Evolutionary conservation across 2,329 filamentous ascomycete genomes (phyloP), one percentile per base, ranked within the genome.

Genomic region (Rosellinia necatrix): DNA sequence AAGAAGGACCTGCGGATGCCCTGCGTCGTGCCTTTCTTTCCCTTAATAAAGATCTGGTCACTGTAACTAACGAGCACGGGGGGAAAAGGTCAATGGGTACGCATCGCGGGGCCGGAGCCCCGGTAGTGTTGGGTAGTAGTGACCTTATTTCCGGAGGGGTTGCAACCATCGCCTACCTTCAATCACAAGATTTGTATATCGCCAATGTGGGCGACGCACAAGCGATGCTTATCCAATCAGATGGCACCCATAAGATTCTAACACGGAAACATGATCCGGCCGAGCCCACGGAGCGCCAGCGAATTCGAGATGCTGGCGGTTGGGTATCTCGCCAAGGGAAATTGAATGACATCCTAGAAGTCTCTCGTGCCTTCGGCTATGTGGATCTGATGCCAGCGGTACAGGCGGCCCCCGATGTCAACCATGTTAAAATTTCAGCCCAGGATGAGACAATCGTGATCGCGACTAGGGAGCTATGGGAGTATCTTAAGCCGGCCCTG

Each of bases 181-280:
- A 92, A 66, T 88, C 90, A 64, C 92, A 91, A 74, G 91, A 97
- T 65, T 81, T 99, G 3, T 97, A 90, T 68, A 88, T 97, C 50
- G 94, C 92, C 60, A 99, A 99, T 66, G 90, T 99, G 19, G 94
- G 94, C 49, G 92, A 99, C 74, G 91, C 90, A 4, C 92, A 97
- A 74, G 93, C 92, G n/a, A 89, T 99, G 75, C 81, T 97, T 17
- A 94, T 99, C 61, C 90, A 92, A 66, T 91, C 90, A 1, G 92
- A 96, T 70, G 91, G 92, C 34, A 85, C 87, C 21, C 85, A 94
- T 73, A 87, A 87, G 67, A 87, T 93, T 62, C 80, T 99, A 63
- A 97, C 94, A 2, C 82, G 85, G 56, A 97, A 96, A 72, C 94
- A 99, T 71, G 92, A 97, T 68, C 94, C 94, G 5, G 92, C 93